phyloP scores from a whole-genome alignment of 2,329 filamentous ascomycete genomes.

The Claviceps spartinae region DNA sequence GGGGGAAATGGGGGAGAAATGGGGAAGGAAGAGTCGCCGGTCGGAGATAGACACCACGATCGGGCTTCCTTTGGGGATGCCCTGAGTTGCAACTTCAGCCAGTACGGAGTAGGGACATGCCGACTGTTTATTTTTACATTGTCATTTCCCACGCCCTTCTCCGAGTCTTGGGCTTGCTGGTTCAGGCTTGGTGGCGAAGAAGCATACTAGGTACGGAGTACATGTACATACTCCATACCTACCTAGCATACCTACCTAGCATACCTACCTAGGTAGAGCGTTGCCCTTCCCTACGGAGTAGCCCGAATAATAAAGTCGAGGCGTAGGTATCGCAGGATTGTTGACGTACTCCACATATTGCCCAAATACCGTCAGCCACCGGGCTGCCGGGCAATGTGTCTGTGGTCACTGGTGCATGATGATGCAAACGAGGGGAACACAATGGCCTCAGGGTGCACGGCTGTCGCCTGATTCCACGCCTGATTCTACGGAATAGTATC shows the following conservation, averaged over 20 bases:
- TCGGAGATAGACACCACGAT: background rate
- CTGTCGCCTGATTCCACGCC: background rate
- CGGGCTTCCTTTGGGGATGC: background rate
- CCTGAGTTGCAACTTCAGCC: too few species aligned
- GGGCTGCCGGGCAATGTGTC: background rate
- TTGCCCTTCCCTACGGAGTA: too few species aligned
- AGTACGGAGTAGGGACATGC: too few species aligned
- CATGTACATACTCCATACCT: too few species aligned
- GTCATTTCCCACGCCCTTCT: too few species aligned
- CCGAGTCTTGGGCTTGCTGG: too few species aligned
- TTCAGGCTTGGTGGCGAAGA: too few species aligned
- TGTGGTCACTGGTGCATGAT: background rate
- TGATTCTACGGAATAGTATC: background rate
- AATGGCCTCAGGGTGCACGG: background rate
- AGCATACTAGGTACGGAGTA: too few species aligned
- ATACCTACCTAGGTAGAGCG: too few species aligned
- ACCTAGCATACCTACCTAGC: too few species aligned
- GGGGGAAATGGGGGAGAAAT: background rate
- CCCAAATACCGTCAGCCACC: background rate
- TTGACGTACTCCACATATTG: background rate
- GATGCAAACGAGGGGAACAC: background rate
- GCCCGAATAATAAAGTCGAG: too few species aligned
- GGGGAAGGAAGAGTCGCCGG: background rate
- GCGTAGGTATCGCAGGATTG: background rate
- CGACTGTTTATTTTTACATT: too few species aligned